A percentile compares a stretch with the other conserved stretches of the same genome.
Conservation (phyloP, 345 rosid species). For the Gossypium bickii region DNA sequence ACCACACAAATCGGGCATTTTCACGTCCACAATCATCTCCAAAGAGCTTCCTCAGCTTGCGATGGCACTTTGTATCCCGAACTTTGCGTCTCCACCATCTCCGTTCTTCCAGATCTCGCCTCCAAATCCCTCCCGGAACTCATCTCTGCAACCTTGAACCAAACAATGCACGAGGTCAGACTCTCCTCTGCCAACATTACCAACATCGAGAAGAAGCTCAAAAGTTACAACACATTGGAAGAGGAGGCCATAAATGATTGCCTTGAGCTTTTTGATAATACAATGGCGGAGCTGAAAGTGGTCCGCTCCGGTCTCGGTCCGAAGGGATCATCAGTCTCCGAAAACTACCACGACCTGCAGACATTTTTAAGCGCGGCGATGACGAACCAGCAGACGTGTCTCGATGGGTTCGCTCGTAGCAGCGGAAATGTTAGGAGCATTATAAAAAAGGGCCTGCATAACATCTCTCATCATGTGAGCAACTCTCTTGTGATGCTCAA, state of each 20-base stretch:
- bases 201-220: conserved; percentile 22
- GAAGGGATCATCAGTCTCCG: conserved; percentile 18
- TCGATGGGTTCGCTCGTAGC: conserved; percentile 61
- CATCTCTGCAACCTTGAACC: conserved; percentile 45
- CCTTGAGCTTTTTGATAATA: conserved; percentile 49
- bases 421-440: conserved; percentile 29
- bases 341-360: conserved; percentile 42
- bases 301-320: conserved; percentile 43
- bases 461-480: conserved; percentile 58
- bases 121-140: conserved; percentile 37
- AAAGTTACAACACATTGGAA: conserved; percentile 30
- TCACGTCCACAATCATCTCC: conserved; percentile 27
- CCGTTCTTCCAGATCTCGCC: conserved; percentile 41
- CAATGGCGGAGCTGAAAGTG: conserved; percentile 39
- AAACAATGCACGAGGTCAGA: conserved; percentile 41
- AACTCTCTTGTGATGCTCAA: conserved; percentile 58
- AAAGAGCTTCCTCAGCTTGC: conserved; percentile 32
- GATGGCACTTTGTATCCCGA: conserved; percentile 48
- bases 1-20: conserved; percentile 21
- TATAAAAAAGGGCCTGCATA: conserved; percentile 38
- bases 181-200: conserved; percentile 45
- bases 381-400: conserved; percentile 89
- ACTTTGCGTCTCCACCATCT: conserved; percentile 57
- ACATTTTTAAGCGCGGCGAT: conserved; percentile 68
- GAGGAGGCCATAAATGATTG: conserved; percentile 56